These are phyloP conservation scores for Septoria petroselini DNA, from an alignment of 2,329 filamentous ascomycete species.

Conservation along the genomic window DNA sequence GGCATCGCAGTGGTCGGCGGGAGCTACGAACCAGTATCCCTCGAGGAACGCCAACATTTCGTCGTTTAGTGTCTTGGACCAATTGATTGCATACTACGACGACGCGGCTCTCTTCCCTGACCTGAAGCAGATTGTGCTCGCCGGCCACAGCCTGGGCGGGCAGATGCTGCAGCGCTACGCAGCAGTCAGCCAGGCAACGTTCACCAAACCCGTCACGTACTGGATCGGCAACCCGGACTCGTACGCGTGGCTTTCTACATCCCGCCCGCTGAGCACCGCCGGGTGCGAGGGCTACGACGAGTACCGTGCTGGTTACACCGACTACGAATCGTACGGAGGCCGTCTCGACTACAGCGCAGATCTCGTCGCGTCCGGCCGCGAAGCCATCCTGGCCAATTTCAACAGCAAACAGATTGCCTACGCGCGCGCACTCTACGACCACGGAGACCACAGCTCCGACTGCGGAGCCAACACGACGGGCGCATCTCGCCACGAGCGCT, in stretches of 20 bases:
- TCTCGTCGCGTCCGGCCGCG: constrained; percentile 31
- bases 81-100: constrained; percentile 36
- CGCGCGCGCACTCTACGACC: constrained; percentile 36
- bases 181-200: constrained; percentile 29
- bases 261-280: constrained; percentile 32
- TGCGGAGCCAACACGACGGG: constrained; percentile 36
- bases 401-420: constrained; percentile 36
- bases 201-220: constrained; percentile 33
- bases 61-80: constrained; percentile 36
- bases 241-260: constrained; percentile 35
- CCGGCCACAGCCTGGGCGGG: constrained; percentile 38
- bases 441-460: constrained; percentile 35
- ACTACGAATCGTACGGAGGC: constrained; percentile 30
- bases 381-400: constrained; percentile 34
- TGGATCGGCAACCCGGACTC: constrained; percentile 40
- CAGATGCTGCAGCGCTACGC: constrained; percentile 39
- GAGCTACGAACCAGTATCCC: constrained; percentile 38
- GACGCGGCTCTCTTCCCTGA: constrained; percentile 36
- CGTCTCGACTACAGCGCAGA: constrained; percentile 28
- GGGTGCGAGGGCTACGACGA: constrained; percentile 36
- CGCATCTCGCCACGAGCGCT: constrained; percentile 38
- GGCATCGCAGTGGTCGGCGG: constrained; percentile 36
- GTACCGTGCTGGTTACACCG: constrained; percentile 35
- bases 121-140: constrained; percentile 39
- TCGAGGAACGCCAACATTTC: constrained; percentile 24